Evolutionary conservation across 2,329 filamentous ascomycete genomes (phyloP).

Genomic region (Pyricularia sp.): DNA sequence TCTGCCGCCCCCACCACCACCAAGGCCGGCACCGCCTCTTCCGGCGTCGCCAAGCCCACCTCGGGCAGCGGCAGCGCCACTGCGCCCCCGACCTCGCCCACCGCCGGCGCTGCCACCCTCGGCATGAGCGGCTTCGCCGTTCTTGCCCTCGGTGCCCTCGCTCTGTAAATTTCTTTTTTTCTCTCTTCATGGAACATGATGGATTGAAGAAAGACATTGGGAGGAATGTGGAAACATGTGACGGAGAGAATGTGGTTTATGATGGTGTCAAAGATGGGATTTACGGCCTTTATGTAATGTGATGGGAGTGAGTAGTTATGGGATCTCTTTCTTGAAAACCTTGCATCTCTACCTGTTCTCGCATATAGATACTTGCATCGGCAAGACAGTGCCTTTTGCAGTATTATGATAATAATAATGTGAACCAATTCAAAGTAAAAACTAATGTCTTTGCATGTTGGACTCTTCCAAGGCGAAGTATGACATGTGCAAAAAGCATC

Average conservation of each 20-base stretch:
- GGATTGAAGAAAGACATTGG: too few relatives aligned
- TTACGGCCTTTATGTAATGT: not conserved
- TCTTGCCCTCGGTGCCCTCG: conserved; percentile 12
- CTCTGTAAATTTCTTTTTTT: conserved; percentile 7
- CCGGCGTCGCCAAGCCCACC: not conserved
- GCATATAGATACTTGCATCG: not conserved
- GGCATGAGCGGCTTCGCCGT: conserved; percentile 12
- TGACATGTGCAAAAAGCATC: too few relatives aligned
- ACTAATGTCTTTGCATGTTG: too few relatives aligned
- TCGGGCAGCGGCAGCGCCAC: not conserved
- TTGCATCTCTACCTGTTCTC: not conserved
- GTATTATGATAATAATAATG: not conserved
- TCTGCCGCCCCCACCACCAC: conserved; percentile 4
- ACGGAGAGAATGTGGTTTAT: not conserved
- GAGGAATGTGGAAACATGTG: not conserved
- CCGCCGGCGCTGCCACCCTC: conserved; percentile 10
- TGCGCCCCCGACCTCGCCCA: conserved; percentile 2
- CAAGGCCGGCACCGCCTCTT: not conserved
- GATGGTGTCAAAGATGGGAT: not conserved
- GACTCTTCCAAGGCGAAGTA: too few relatives aligned
- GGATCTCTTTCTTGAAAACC: not conserved
- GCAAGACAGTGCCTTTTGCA: not conserved
- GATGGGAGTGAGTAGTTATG: not conserved
- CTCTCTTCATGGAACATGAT: not conserved
- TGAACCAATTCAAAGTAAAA: not conserved